Base-by-base conservation (phyloP, 805 yeast genomes). In the Cyberlindnera nakhonratchasimensis region DNA sequence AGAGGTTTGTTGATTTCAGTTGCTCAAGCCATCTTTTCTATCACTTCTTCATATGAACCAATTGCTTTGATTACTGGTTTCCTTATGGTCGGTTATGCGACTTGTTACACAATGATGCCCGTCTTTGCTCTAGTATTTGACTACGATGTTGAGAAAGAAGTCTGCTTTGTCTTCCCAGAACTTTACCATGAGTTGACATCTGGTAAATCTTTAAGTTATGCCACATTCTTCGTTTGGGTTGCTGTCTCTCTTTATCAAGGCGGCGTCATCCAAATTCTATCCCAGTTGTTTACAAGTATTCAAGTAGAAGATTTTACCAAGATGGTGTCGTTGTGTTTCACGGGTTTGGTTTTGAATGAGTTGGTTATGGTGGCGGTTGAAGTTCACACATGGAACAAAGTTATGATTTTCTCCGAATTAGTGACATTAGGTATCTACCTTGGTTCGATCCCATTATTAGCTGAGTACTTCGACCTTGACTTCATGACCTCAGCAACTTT, bases 1-100 rank as follows among this genome's bases (percentile, higher is more conserved):
- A 80, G 99, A 61, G 99, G 99, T 23, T 71, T 93, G 39, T 75
- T 93, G 32, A 91, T 93, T 39, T 86, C 96, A 3, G 90, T 91
- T 5, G 91, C 96, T 40, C 99, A 93, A 64, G 95, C 96, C 2
- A 89, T 93, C 13, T 93, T 77, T 62, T 89, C 97, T 2, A 76
- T 91, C 12, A 76, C 88, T 32, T 87, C 97, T 0, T 66, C 75
- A 4, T 93, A 88, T 61, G 98, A 90, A 62, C 99, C 99, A 1
- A 70, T 93, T 47, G 98, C 98, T 0, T 70, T 93, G 40, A 88
- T 86, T 59, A 91, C 93, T 61, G 99, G 99, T 3, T 91, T 95
- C 83, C 71, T 93, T 35, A 89, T 93, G 97, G 99, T 93, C 33
- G 99, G 99, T 2, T 93, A 93, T 64, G 95, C 98, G 2, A 93